Percentiles rank a stretch among this genome's conserved stretches.
Evolutionary conservation across 331 rosid genomes (phyloP).

Genomic region (Erythrophleum ivorense): DNA sequence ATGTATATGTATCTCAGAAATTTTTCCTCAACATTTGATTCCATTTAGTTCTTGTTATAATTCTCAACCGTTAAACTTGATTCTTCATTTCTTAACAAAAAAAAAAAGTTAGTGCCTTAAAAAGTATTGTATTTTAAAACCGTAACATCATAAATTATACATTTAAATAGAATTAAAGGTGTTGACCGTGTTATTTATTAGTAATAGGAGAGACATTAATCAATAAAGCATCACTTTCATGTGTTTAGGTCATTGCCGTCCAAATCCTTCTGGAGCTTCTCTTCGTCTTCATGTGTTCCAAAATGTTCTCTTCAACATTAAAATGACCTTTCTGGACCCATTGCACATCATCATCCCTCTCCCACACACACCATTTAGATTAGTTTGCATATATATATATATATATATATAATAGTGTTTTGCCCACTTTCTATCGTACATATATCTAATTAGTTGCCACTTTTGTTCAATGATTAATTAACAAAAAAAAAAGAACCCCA

Average conservation of each 20-base stretch:
- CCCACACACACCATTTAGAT: neutral
- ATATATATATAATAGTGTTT: too few relatives aligned
- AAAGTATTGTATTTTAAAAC: neutral
- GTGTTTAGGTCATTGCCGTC: conserved; percentile 20
- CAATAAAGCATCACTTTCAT: neutral
- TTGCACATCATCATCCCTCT: neutral
- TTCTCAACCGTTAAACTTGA: neutral
- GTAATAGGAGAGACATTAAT: neutral
- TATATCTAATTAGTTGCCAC: neutral
- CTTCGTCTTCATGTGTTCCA: conserved; percentile 47
- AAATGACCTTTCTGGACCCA: conserved; percentile 34
- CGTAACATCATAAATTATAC: too few relatives aligned
- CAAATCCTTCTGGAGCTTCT: conserved; percentile 44
- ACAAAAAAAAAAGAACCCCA: neutral
- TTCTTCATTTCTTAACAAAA: neutral
- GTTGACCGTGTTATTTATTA: neutral
- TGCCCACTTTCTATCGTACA: neutral
- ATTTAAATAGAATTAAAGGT: neutral
- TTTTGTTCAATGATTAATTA: too few relatives aligned
- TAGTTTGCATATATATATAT: too few relatives aligned
- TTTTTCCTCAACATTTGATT: neutral
- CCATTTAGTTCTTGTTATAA: neutral
- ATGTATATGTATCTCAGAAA: too few relatives aligned
- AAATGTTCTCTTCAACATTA: conserved; percentile 41
- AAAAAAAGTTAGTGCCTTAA: neutral